Percentiles rank a stretch among this genome's conserved stretches.
These are phyloP conservation scores for Ophiocordyceps australis DNA, from an alignment of 2,329 filamentous ascomycete genomes.

Conservation along the genomic window DNA sequence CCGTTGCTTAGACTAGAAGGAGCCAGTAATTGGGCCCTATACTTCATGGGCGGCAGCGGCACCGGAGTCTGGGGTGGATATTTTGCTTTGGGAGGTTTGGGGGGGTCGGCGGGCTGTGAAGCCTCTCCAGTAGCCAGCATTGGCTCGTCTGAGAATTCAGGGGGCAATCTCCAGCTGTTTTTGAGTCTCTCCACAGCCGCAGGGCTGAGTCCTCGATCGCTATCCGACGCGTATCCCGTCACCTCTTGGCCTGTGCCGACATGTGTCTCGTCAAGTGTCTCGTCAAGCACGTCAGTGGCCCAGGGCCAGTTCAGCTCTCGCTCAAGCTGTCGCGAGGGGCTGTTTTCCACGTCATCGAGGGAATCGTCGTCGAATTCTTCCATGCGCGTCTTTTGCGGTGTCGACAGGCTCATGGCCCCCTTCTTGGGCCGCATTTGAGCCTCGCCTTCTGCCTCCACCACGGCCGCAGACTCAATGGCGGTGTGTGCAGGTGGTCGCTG, in stretches of 20 bases:
- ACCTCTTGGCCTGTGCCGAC: not conserved
- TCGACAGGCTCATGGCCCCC: conserved; percentile 15
- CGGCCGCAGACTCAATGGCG: conserved; percentile 7
- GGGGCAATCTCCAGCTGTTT: no score
- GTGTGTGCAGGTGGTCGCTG: conserved; percentile 11
- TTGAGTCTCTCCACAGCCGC: no score
- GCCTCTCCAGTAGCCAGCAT: no score
- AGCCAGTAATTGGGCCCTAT: no score
- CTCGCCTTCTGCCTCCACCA: conserved; percentile 8
- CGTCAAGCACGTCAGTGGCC: no score
- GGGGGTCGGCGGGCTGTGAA: no score
- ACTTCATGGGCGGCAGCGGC: no score
- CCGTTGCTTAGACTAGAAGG: not conserved
- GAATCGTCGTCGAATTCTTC: conserved; percentile 12
- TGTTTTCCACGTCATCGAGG: conserved; percentile 10
- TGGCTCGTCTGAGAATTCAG: no score
- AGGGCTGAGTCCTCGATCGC: no score
- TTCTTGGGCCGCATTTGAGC: conserved; percentile 8
- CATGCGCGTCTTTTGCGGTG: conserved; percentile 14
- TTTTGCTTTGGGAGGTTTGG: no score
- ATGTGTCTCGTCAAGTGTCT: no score
- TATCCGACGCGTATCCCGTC: not conserved
- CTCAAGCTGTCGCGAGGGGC: conserved; percentile 10
- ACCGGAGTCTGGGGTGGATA: no score
- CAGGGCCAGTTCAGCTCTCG: conserved; percentile 6